Evolutionary conservation across 805 yeast species (phyloP).

Genomic region (Yamadazyma laniorum): DNA sequence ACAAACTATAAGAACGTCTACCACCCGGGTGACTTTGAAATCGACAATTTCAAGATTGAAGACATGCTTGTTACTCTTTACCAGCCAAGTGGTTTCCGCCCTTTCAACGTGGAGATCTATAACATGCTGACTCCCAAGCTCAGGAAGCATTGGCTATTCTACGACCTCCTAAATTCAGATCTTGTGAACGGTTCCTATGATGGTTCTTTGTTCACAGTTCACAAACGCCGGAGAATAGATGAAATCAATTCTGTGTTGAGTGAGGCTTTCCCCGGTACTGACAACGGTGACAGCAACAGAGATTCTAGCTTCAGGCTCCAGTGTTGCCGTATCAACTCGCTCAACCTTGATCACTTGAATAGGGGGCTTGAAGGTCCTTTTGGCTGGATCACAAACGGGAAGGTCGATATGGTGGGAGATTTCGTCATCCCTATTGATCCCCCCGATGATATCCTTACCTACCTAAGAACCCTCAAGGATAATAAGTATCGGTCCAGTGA

Average conservation of each 20-base stretch:
- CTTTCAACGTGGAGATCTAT: constrained; percentile 84
- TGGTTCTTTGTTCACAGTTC: constrained; percentile 88
- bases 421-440: constrained; percentile 60
- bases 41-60: constrained; percentile 76
- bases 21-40: constrained; percentile 89
- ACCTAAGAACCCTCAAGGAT: constrained; percentile 22
- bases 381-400: constrained; percentile 94
- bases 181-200: constrained; percentile 90
- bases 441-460: constrained; percentile 2
- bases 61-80: constrained; percentile 79
- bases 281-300: constrained; percentile 36
- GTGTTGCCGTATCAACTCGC: constrained; percentile 78
- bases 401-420: constrained; percentile 92
- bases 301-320: constrained; percentile 43
- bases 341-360: constrained; percentile 85
- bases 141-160: constrained; percentile 90
- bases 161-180: constrained; percentile 81
- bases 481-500: constrained; percentile 43
- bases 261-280: constrained; percentile 20
- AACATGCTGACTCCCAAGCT: constrained; percentile 76
- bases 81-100: constrained; percentile 80
- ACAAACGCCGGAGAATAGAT: constrained; percentile 57
- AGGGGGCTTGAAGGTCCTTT: constrained; percentile 91
- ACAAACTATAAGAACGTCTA: constrained; percentile 71
- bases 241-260: not conserved